Evolutionary conservation across 192 early-diverging fungal genomes (phyloP).

Genomic region (Phlyctochytrium planicorne): DNA sequence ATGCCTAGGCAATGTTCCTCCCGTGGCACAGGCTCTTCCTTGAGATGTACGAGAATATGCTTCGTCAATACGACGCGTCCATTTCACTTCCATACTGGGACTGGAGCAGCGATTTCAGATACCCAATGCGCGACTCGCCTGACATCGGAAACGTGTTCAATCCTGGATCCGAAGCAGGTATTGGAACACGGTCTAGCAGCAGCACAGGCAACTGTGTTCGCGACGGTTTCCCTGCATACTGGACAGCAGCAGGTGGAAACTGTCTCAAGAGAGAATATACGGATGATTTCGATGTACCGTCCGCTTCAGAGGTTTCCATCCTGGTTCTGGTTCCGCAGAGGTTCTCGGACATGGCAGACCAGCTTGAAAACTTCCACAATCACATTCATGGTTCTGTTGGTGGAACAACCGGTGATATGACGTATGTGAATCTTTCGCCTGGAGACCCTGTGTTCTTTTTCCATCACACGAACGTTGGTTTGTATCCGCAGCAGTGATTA

Average conservation of each 20-base stretch:
- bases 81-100: constrained; percentile 64
- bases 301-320: neutral
- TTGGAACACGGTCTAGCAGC: constrained; percentile 42
- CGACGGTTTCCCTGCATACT: constrained; percentile 51
- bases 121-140: constrained; percentile 23
- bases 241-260: constrained; percentile 16
- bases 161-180: constrained; percentile 21
- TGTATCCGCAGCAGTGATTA: too few species aligned
- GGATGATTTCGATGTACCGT: neutral
- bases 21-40: constrained; percentile 54
- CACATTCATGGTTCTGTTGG: constrained; percentile 41
- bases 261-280: neutral
- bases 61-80: constrained; percentile 46
- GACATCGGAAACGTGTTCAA: constrained; percentile 19
- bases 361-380: constrained; percentile 38
- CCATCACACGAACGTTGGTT: constrained; percentile 66
- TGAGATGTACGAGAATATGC: constrained; percentile 47
- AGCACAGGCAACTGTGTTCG: constrained; percentile 44
- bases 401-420: constrained; percentile 51
- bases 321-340: neutral
- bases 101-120: constrained; percentile 55
- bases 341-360: constrained; percentile 31
- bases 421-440: constrained; percentile 29
- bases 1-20: constrained; percentile 8
- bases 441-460: constrained; percentile 67